Evolutionary conservation across 257 asterid species (phyloP), one percentile per base, ranked within the genome.

Genomic region (Euphrasia confusa): DNA sequence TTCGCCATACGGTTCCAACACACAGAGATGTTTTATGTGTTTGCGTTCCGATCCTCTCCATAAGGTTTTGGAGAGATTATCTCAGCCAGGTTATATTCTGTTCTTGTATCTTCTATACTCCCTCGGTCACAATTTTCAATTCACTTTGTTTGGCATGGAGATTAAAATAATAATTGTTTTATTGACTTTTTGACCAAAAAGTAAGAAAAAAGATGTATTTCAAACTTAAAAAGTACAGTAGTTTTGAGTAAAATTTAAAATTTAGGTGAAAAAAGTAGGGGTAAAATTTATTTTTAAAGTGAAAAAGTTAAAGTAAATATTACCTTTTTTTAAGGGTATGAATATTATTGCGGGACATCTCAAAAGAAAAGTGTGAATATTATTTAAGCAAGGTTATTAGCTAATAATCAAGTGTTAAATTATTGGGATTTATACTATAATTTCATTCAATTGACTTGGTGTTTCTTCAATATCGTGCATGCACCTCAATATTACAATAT

Each of bases 1-100:
- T 72, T 77, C 90, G 2, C 60, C 80, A 0, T 64, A 59, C 49
- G 93, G 86, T 30, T 63, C 74, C 62, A 80, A 73, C 80, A 80
- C 57, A 59, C 93, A 89, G 72, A 81, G 95, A 77, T 92, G 96
- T 79, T 83, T 84, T 61, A 92, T 89, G 97, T 92, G 97, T 71
- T 81, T 92, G 79, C 87, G 84, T 10, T 79, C 95, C 10, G 99
- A 92, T 77, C 90, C 95, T 10, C 80, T 92, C 44, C 82, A 74
- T 63, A 87, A 79, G 74, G 84, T 86, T 58, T 81, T 92, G 85
- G 97, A 89, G 63, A 83, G 87, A 74, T 77, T 92, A 81, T 77
- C 97, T 69, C 89, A 82, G 66, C 96, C 99, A 80, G 99, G 99
- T 89, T 61, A 49, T 42, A 48, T 17, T 54, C 48, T 35, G 45